Percentiles rank a stretch among this genome's conserved stretches.
Evolutionary conservation across 1,139 yeast species (phyloP).

Genomic region (Nakaseomyces nivariensis): DNA sequence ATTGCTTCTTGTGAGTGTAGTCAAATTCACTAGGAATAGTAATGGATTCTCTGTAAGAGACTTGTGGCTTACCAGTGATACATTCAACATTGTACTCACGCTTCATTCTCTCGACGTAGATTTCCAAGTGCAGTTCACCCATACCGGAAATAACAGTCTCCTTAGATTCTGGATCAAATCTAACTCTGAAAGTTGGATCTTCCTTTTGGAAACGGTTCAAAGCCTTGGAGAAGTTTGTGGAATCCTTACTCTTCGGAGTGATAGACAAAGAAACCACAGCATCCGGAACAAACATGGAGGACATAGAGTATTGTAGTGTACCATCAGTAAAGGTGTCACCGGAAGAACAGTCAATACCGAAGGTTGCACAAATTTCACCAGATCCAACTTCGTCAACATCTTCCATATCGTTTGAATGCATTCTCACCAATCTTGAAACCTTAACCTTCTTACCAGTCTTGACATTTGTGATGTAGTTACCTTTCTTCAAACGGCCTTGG

Average conservation of each 20-base stretch:
- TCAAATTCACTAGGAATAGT: constrained; percentile 69
- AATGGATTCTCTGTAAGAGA: constrained; percentile 93
- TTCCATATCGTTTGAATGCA: constrained; percentile 99
- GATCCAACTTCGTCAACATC: constrained; percentile 93
- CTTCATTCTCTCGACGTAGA: constrained; percentile 94
- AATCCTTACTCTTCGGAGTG: constrained; percentile 80
- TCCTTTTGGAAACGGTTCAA: constrained; percentile 95
- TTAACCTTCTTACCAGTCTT: constrained; percentile 91
- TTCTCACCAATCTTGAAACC: constrained; percentile 90
- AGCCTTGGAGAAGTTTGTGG: constrained; percentile 87
- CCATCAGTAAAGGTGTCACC: constrained; percentile 96
- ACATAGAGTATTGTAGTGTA: constrained; percentile 71
- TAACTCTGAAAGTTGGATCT: constrained; percentile 95
- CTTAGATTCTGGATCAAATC: constrained; percentile 82
- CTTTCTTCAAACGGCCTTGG: constrained; percentile 90
- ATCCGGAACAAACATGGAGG: constrained; percentile 97
- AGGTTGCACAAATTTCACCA: constrained; percentile 98
- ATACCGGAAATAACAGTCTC: constrained; percentile 95
- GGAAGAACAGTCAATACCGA: constrained; percentile 98
- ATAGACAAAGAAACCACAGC: constrained; percentile 92
- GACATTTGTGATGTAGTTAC: constrained; percentile 77
- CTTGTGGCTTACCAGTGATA: constrained; percentile 94
- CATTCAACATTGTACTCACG: constrained; percentile 97
- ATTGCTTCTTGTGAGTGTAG: constrained; percentile 92
- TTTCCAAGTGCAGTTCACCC: constrained; percentile 97